Evolutionary conservation across 371 early-diverging fungal genomes (phyloP), one percentile per base, ranked within the genome.

Genomic region (Enterospora canceri): DNA sequence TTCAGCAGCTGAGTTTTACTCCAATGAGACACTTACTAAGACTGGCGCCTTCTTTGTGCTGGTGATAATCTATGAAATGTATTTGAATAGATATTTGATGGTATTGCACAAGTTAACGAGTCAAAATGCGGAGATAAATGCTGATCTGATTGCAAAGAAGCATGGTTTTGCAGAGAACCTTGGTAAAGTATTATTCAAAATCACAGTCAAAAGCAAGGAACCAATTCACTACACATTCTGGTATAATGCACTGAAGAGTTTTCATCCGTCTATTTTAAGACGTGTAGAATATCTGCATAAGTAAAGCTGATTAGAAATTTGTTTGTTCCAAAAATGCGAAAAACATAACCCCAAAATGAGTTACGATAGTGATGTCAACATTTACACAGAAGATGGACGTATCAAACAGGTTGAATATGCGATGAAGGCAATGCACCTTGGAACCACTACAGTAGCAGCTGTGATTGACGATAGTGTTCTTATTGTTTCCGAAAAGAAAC

Each of bases 401-500:
- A 74, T 81, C 8, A 67, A 69, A 57, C 81, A 81, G 57, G 65
- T 81, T 53, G 81, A 81, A 60, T 81, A 79, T 61, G 81, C 81
- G 12, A 81, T 81, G 81, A 77, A 81, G 65, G 79, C 81, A 19
- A 72, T 74, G 62, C 75, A 76, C 53, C 62, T 74, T 5, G 81
- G 81, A 61, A 78, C 79, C 23, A 77, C 79, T 28, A 79, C 76
- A 8, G 70, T 81, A 47, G 79, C 74, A 24, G 48, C 76, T 8
- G 60, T 35, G 32, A 65, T 76, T 23, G 55, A 59, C 12, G 76
- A 79, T 19, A 68, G 59, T 59, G 75, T 73, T 21, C 46, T 81
- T 35, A 50, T 81, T 21, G 59, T 65, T 19, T 79, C 79, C 5
- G 81, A 81, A 56, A 81, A 81, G 57, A 81, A 81, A 63, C 65